phyloP scores from a whole-genome alignment of 495 filamentous ascomycete species.

The Extremus antarcticus region DNA sequence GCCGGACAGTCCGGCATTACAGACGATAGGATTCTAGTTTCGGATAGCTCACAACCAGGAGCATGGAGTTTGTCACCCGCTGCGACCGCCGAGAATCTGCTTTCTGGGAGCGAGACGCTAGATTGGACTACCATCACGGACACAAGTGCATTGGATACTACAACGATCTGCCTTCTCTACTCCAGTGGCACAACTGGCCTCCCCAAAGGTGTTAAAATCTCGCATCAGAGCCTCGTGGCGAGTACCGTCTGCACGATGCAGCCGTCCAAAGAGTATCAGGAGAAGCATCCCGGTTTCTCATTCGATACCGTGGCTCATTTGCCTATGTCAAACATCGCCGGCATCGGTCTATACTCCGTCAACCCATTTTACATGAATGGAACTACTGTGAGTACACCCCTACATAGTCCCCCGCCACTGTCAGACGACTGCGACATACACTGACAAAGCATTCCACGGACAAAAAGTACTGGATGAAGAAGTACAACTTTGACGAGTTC shows the following conservation, averaged over 20 bases:
- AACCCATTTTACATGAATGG: conserved; percentile 15
- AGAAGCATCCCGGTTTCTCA: neutral
- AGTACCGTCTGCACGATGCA: conserved; percentile 1
- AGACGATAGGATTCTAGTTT: neutral
- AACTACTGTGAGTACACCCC: neutral
- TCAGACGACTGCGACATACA: neutral
- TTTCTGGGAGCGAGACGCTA: neutral
- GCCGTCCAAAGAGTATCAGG: neutral
- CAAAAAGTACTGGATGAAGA: conserved; percentile 13
- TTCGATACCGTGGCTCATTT: conserved; percentile 40
- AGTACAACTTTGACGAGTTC: conserved; percentile 19
- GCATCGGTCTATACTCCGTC: conserved; percentile 32
- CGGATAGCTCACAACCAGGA: neutral
- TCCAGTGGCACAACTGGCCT: conserved; percentile 29
- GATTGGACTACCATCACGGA: neutral
- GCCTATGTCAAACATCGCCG: conserved; percentile 36
- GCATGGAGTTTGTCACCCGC: neutral
- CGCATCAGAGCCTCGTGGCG: conserved; percentile 29
- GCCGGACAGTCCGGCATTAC: neutral
- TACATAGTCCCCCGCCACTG: neutral
- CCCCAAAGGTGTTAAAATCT: conserved; percentile 31
- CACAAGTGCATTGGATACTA: neutral
- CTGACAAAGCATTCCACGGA: neutral
- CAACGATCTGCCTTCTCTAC: neutral
- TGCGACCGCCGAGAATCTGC: neutral